Conservation (phyloP, 768 basidiomycete species). For the Fibroporia radiculosa region DNA sequence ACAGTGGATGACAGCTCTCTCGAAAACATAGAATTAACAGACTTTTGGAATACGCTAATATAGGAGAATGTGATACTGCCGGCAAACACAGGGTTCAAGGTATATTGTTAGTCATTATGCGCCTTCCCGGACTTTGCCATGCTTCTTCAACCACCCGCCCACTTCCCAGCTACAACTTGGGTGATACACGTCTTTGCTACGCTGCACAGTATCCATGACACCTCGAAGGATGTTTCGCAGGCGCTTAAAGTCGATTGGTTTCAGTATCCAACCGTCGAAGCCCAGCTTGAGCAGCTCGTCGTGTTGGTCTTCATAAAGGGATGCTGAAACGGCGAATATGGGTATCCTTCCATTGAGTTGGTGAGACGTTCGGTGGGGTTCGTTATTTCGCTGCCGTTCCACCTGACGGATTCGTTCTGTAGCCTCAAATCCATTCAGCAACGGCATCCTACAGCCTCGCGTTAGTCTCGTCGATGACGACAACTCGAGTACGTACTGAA, state of each 20-base stretch:
- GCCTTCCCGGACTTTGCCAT: not conserved
- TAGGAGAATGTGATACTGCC: not conserved
- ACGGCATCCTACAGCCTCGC: constrained; percentile 54
- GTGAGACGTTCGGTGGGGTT: constrained; percentile 31
- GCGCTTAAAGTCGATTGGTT: constrained; percentile 74
- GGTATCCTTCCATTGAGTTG: constrained; percentile 59
- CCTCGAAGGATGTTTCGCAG: constrained; percentile 52
- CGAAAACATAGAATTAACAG: not conserved
- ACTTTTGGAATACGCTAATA: not conserved
- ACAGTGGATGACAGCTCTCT: not conserved
- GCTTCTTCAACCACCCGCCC: constrained; percentile 48
- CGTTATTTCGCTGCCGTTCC: constrained; percentile 31
- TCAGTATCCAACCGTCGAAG: constrained; percentile 79
- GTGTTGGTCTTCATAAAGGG: constrained; percentile 51
- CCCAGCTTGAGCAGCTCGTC: constrained; percentile 44
- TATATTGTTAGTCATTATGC: not conserved
- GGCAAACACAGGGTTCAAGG: not conserved
- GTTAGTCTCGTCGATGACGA: not conserved
- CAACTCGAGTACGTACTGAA: constrained; percentile 43
- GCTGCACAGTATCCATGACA: constrained; percentile 43
- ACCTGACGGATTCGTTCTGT: constrained; percentile 57
- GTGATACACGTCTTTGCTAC: constrained; percentile 43
- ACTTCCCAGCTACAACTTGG: constrained; percentile 50
- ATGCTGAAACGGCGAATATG: constrained; percentile 78
- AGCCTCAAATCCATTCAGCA: constrained; percentile 67